Percentiles rank a stretch among this genome's conserved stretches.
These are phyloP conservation scores for Pseudognaphalium luteoalbum DNA, from an alignment of 129 eudicot species.

Conservation along the genomic window DNA sequence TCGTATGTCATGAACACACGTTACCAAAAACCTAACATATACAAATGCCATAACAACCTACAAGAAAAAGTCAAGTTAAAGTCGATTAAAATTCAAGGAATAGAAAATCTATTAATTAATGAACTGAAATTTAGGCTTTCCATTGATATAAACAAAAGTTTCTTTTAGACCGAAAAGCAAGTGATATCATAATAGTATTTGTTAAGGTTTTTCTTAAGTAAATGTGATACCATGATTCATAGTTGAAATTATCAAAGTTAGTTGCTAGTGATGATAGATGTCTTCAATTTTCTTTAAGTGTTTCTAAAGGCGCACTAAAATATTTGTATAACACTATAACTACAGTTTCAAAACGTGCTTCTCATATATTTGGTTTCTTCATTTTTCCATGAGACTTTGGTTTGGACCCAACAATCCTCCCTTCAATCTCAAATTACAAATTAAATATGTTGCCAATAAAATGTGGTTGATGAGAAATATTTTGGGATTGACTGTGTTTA, in stretches of 20 bases:
- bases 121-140: conserved; percentile 15
- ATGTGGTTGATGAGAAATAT: too few relatives aligned
- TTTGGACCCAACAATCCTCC: too few relatives aligned
- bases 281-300: background rate
- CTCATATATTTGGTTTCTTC: background rate
- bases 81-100: background rate
- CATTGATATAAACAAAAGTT: background rate
- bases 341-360: conserved; percentile 31
- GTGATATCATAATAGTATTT: conserved; percentile 11
- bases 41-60: too few relatives aligned
- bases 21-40: too few relatives aligned
- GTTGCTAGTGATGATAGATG: conserved; percentile 23
- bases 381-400: too few relatives aligned
- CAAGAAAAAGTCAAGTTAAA: too few relatives aligned
- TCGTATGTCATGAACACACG: too few relatives aligned
- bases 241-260: conserved; percentile 3
- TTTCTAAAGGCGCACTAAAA: conserved; percentile 23
- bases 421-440: too few relatives aligned
- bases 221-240: background rate
- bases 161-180: conserved; percentile 16
- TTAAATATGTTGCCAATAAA: too few relatives aligned
- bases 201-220: background rate
- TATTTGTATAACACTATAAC: conserved; percentile 17
- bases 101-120: background rate
- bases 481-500: too few relatives aligned